These are phyloP conservation scores for Saururus chinensis DNA, from an alignment of 164 flowering plant genomes.

Conservation along the genomic window DNA sequence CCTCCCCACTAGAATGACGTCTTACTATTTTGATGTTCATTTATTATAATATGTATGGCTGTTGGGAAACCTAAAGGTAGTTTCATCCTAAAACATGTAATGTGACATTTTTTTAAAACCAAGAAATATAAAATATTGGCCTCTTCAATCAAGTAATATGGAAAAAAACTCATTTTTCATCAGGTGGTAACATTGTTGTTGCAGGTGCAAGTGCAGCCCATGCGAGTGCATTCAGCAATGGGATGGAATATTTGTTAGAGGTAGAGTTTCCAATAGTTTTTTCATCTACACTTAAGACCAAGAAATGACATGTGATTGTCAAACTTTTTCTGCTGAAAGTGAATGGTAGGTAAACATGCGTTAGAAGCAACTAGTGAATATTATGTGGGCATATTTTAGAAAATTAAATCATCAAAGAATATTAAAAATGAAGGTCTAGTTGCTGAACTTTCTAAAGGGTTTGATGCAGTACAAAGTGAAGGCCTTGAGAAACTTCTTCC, in stretches of 20 bases:
- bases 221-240: conserved; percentile 4
- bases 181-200: conserved; percentile 8
- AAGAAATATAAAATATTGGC: too few species aligned
- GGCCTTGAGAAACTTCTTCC: conserved; percentile 65
- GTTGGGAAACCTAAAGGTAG: too few species aligned
- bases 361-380: conserved; percentile 25
- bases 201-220: conserved; percentile 6
- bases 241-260: conserved; percentile 13
- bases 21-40: too few species aligned
- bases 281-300: conserved; percentile 12
- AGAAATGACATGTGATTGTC: conserved; percentile 16
- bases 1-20: too few species aligned
- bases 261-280: conserved; percentile 1
- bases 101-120: too few species aligned
- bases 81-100: too few species aligned
- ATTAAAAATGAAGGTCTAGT: conserved; percentile 39
- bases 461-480: conserved; percentile 32
- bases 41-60: too few species aligned
- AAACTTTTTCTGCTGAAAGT: conserved; percentile 16
- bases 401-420: conserved; percentile 37
- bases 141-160: too few species aligned
- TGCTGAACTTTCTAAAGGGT: conserved; percentile 47
- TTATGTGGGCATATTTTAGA: conserved; percentile 29
- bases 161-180: too few species aligned
- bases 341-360: conserved; percentile 16